phyloP scores from a whole-genome alignment of 352 stramenopile genomes.

The Globisporangium alternatum region DNA sequence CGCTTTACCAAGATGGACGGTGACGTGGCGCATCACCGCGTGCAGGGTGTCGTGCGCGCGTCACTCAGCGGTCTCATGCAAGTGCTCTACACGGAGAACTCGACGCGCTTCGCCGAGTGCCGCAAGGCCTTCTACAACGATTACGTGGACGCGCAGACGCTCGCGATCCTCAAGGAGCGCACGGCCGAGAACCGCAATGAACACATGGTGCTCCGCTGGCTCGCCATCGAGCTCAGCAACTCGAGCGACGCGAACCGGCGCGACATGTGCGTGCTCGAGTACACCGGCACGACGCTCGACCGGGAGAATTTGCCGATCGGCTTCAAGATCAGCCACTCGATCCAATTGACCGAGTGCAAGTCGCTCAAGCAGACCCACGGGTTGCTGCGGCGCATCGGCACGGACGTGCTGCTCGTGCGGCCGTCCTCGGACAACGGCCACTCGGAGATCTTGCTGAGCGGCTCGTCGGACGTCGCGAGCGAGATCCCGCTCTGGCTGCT shows the following conservation, averaged over 20 bases:
- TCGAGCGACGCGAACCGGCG: slow-evolving; percentile 44
- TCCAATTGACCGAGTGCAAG: slow-evolving; percentile 54
- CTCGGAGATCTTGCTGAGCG: slow-evolving; percentile 56
- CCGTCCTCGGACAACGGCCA: slow-evolving; percentile 37
- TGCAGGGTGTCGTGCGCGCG: slow-evolving; percentile 53
- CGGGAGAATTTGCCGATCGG: slow-evolving; percentile 47
- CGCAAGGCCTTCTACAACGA: slow-evolving; percentile 58
- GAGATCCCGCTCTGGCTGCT: slow-evolving; percentile 41
- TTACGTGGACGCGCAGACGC: slow-evolving; percentile 55
- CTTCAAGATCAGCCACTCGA: slow-evolving; percentile 57
- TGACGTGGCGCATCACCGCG: slow-evolving; percentile 42
- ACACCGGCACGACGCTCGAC: slow-evolving; percentile 60
- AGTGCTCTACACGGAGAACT: slow-evolving; percentile 55
- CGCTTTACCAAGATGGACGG: slow-evolving; percentile 50
- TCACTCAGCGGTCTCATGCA: slow-evolving; percentile 61
- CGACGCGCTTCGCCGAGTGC: slow-evolving; percentile 33
- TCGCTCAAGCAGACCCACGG: slow-evolving; percentile 67
- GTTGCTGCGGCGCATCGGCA: slow-evolving; percentile 43
- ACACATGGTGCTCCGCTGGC: slow-evolving; percentile 70
- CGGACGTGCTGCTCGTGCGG: slow-evolving; percentile 50
- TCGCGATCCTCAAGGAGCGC: slow-evolving; percentile 48
- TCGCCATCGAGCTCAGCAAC: slow-evolving; percentile 56
- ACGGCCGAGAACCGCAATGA: slow-evolving; percentile 44
- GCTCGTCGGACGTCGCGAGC: slow-evolving; percentile 35
- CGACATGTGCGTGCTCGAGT: slow-evolving; percentile 76